A percentile compares a stretch with the other conserved stretches of the same genome.
Evolutionary conservation across 352 stramenopile species (phyloP).

Genomic region (Pythium angustatum): DNA sequence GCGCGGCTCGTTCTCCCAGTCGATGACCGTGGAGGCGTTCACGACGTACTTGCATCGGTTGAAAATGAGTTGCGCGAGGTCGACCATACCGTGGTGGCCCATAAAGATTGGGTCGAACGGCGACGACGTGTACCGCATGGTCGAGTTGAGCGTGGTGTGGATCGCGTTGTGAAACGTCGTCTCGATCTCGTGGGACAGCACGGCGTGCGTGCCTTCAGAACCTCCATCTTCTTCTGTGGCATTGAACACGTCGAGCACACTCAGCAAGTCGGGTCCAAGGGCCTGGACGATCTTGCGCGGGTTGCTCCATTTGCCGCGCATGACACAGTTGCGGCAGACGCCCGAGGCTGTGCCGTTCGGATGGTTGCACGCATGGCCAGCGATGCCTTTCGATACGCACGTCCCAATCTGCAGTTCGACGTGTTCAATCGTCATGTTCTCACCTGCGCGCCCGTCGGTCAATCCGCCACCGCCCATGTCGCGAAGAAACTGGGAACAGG

Average conservation of each 20-base stretch:
- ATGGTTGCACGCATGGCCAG: constrained; percentile 24
- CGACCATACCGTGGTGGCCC: constrained; percentile 28
- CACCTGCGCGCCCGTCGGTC: neutral
- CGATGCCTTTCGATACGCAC: constrained; percentile 26
- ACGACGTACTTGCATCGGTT: constrained; percentile 25
- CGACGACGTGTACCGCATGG: constrained; percentile 24
- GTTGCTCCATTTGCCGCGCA: constrained; percentile 25
- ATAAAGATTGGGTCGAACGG: constrained; percentile 32
- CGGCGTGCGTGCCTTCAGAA: constrained; percentile 5
- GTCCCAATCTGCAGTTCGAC: constrained; percentile 17
- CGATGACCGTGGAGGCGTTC: constrained; percentile 7
- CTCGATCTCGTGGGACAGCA: constrained; percentile 21
- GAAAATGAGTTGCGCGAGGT: constrained; percentile 28
- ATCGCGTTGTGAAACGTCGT: constrained; percentile 29
- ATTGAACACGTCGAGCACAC: constrained; percentile 24
- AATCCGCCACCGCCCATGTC: constrained; percentile 25
- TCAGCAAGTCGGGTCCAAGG: constrained; percentile 15
- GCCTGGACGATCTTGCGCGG: constrained; percentile 22
- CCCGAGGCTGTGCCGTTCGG: constrained; percentile 19
- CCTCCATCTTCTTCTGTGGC: neutral
- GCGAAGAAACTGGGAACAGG: constrained; percentile 25
- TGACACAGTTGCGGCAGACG: constrained; percentile 20
- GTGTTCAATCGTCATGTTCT: constrained; percentile 18
- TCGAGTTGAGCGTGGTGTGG: constrained; percentile 30
- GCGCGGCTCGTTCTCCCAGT: constrained; percentile 4